phyloP scores from a whole-genome alignment of 495 filamentous ascomycete species.

The Aspergillus funiculosus region DNA sequence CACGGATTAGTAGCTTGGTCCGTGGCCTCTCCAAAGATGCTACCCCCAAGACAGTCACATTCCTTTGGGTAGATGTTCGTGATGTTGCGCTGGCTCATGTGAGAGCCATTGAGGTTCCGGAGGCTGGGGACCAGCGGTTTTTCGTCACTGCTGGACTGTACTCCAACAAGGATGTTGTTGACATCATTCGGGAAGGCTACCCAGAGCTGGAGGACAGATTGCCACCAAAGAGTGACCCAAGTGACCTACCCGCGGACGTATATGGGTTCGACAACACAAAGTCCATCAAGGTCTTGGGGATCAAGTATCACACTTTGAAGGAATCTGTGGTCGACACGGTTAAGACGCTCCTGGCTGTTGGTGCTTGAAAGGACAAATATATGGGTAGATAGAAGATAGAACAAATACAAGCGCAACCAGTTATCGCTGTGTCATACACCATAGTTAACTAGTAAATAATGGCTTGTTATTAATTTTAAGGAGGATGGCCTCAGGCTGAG shows the following conservation, averaged over 20 bases:
- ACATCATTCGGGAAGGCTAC: constrained; percentile 59
- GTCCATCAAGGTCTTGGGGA: constrained; percentile 51
- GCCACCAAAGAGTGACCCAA: constrained; percentile 43
- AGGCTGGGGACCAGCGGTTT: constrained; percentile 65
- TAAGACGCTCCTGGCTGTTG: constrained; percentile 46
- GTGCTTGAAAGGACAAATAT: constrained; percentile 17
- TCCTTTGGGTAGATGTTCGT: constrained; percentile 62
- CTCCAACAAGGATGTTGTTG: constrained; percentile 58
- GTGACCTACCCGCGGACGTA: constrained; percentile 34
- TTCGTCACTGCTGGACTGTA: constrained; percentile 61
- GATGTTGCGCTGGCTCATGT: constrained; percentile 70
- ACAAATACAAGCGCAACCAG: neutral
- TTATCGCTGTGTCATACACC: neutral
- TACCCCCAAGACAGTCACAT: constrained; percentile 50
- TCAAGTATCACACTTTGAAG: constrained; percentile 50
- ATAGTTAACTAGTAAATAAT: too few species aligned
- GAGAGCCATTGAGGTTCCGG: constrained; percentile 58
- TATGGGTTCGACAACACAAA: constrained; percentile 50
- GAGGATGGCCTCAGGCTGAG: neutral
- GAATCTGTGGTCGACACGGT: constrained; percentile 54
- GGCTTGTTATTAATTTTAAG: too few species aligned
- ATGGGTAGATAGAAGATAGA: neutral
- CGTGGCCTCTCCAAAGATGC: constrained; percentile 61
- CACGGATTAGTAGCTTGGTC: constrained; percentile 48
- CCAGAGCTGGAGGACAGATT: constrained; percentile 58